Evolutionary conservation across 257 asterid genomes (phyloP).

Genomic region (Salvia rosmarinus): DNA sequence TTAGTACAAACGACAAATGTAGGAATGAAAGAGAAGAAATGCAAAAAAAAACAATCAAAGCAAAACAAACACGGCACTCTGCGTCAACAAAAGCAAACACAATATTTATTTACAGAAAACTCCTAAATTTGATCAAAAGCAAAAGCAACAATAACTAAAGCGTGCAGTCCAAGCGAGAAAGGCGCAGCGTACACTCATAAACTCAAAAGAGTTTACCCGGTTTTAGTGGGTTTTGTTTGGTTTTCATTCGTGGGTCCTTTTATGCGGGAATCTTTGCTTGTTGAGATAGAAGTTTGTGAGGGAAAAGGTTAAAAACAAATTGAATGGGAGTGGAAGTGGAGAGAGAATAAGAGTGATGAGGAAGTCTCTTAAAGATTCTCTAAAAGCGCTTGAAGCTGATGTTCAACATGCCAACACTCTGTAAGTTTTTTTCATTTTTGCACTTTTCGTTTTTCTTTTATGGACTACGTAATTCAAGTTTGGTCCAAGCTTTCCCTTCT

Average conservation of each 20-base stretch:
- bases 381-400: conserved; percentile 94
- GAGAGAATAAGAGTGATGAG: conserved; percentile 50
- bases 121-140: not conserved
- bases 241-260: not conserved
- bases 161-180: conserved; percentile 67
- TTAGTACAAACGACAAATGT: not conserved
- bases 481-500: too few relatives aligned
- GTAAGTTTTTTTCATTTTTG: conserved; percentile 38
- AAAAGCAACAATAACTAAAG: conserved; percentile 37
- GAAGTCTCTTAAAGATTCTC: conserved; percentile 90
- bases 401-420: conserved; percentile 92
- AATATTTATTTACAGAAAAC: not conserved
- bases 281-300: not conserved
- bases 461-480: too few relatives aligned
- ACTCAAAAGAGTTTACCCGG: not conserved
- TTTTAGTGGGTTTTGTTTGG: conserved; percentile 18
- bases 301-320: not conserved
- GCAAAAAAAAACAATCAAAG: not conserved
- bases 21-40: not conserved
- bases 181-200: conserved; percentile 6
- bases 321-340: conserved; percentile 47
- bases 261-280: conserved; percentile 15
- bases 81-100: conserved; percentile 1
- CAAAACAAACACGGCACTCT: conserved; percentile 24
- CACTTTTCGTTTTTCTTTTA: not conserved